phyloP scores from a whole-genome alignment of 1,139 yeast species.

The Scheffersomyces parashehatae region DNA sequence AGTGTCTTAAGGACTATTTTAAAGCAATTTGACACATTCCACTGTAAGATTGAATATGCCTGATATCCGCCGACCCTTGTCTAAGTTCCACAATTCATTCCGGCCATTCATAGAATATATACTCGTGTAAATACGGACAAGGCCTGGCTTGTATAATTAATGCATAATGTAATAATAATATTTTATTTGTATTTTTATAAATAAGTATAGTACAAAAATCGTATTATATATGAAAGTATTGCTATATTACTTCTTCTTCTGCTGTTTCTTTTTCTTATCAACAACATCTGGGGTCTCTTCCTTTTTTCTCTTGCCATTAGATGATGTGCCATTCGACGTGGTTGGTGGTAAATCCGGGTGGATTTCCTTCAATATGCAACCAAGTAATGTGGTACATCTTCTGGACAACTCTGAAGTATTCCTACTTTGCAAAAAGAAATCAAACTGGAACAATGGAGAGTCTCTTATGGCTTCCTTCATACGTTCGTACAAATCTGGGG shows the following conservation, averaged over 20 bases:
- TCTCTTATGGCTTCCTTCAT: constrained; percentile 62
- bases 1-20: too few relatives aligned
- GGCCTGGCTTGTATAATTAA: too few relatives aligned
- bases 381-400: constrained; percentile 65
- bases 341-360: constrained; percentile 17
- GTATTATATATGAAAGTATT: neutral
- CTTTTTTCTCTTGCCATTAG: constrained; percentile 13
- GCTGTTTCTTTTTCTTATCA: constrained; percentile 11
- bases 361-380: constrained; percentile 65
- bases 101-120: too few relatives aligned
- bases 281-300: constrained; percentile 12
- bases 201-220: neutral
- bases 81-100: too few relatives aligned
- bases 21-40: too few relatives aligned
- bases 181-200: neutral
- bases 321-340: neutral
- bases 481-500: constrained; percentile 63
- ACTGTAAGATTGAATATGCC: too few relatives aligned
- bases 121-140: too few relatives aligned
- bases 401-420: constrained; percentile 64
- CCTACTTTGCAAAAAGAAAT: constrained; percentile 71
- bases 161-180: too few relatives aligned
- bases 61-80: too few relatives aligned
- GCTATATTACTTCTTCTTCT: constrained; percentile 1
- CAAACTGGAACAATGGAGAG: constrained; percentile 65